These are phyloP conservation scores for Capsicum chinense DNA, from an alignment of 257 asterid genomes.

Conservation along the genomic window DNA sequence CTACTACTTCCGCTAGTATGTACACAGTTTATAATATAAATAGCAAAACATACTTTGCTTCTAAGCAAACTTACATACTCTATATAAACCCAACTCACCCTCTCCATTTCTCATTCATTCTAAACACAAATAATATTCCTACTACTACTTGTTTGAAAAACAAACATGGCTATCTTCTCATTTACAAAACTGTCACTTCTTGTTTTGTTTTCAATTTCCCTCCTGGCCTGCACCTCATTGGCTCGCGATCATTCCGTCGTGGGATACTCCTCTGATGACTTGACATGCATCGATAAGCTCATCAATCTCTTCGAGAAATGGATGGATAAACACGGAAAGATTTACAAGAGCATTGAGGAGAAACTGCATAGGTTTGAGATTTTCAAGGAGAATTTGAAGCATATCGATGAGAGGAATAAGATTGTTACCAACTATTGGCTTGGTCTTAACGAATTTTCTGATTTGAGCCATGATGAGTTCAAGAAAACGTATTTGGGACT, in stretches of 20 bases:
- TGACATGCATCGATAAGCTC: constrained; percentile 59
- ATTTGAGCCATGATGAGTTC: constrained; percentile 66
- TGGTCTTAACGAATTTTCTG: constrained; percentile 68
- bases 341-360: constrained; percentile 57
- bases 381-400: constrained; percentile 64
- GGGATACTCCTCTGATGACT: constrained; percentile 60
- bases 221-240: constrained; percentile 35
- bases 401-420: constrained; percentile 69
- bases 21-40: not conserved
- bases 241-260: constrained; percentile 62
- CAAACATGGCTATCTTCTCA: constrained; percentile 49
- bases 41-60: constrained; percentile 36
- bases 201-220: constrained; percentile 32
- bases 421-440: constrained; percentile 60
- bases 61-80: constrained; percentile 39
- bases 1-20: not conserved
- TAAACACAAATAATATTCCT: constrained; percentile 38
- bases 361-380: constrained; percentile 71
- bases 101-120: constrained; percentile 22
- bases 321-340: constrained; percentile 60
- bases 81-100: constrained; percentile 38
- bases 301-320: constrained; percentile 65
- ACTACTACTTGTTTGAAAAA: not conserved
- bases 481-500: constrained; percentile 64
- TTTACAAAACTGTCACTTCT: constrained; percentile 46